Conservation (phyloP, 148 eudicot genomes). For the Rhododendron ovatum region DNA sequence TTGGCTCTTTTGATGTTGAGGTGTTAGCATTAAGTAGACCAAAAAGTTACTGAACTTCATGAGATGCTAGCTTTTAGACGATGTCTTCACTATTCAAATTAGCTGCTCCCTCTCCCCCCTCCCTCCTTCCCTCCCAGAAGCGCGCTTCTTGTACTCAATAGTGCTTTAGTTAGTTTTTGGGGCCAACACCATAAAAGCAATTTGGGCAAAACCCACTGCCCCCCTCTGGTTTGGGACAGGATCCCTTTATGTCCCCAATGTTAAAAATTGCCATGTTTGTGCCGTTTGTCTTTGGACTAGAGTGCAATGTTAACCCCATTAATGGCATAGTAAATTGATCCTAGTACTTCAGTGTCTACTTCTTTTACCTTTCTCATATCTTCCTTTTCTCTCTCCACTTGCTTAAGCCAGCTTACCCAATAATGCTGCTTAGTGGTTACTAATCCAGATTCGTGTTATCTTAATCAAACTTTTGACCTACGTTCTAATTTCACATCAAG, state of each 20-base stretch:
- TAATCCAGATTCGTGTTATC: background rate
- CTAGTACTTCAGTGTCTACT: background rate
- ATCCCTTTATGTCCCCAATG: background rate
- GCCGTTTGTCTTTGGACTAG: background rate
- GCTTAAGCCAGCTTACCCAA: background rate
- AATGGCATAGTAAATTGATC: background rate
- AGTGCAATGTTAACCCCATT: background rate
- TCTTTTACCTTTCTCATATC: background rate
- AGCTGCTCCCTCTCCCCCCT: background rate
- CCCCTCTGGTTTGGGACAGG: background rate
- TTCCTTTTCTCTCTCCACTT: background rate
- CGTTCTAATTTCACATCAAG: background rate
- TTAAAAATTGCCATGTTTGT: background rate
- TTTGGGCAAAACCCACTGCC: background rate
- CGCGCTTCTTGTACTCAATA: background rate
- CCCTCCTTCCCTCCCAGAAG: no score
- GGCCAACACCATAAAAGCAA: background rate
- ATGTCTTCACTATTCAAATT: background rate
- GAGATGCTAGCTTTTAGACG: background rate
- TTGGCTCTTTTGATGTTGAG: background rate
- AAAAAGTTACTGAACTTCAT: background rate
- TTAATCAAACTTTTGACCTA: background rate
- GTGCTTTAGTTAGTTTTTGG: background rate
- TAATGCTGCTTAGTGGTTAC: background rate
- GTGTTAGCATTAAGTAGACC: background rate